phyloP scores from a whole-genome alignment of 192 early-diverging fungal genomes.

The Chytriomyces hyalinus region DNA sequence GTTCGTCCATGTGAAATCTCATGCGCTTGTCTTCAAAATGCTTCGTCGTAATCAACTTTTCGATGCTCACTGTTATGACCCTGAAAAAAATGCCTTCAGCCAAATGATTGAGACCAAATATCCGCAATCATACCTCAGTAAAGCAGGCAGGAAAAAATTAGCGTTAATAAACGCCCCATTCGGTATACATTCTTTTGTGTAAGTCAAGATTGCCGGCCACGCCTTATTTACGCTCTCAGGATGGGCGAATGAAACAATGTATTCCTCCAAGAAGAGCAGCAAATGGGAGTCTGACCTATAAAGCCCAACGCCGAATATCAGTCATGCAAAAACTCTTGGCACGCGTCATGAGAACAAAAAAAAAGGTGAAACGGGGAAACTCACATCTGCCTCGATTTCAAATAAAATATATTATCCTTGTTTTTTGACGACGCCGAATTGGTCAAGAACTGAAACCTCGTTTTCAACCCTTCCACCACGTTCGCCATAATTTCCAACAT shows the following conservation, averaged over 20 bases:
- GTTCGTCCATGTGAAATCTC: constrained; percentile 48
- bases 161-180: constrained; percentile 54
- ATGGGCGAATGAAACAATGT: constrained; percentile 52
- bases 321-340: constrained; percentile 3
- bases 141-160: constrained; percentile 66
- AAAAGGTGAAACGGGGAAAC: constrained; percentile 24
- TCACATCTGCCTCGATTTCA: constrained; percentile 59
- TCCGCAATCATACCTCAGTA: constrained; percentile 52
- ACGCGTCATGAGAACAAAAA: constrained; percentile 2
- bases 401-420: constrained; percentile 42
- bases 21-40: constrained; percentile 69
- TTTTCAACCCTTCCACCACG: constrained; percentile 37
- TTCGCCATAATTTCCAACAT: neutral
- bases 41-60: constrained; percentile 51
- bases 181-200: constrained; percentile 65
- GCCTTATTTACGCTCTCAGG: constrained; percentile 57
- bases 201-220: constrained; percentile 66
- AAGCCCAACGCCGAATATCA: constrained; percentile 1
- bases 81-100: constrained; percentile 34
- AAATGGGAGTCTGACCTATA: constrained; percentile 69
- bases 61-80: constrained; percentile 60
- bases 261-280: constrained; percentile 69
- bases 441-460: constrained; percentile 28
- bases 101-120: constrained; percentile 12
- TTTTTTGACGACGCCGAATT: constrained; percentile 12